Evolutionary conservation across 495 filamentous ascomycete genomes (phyloP).

Genomic region (Articulospora tetracladia): DNA sequence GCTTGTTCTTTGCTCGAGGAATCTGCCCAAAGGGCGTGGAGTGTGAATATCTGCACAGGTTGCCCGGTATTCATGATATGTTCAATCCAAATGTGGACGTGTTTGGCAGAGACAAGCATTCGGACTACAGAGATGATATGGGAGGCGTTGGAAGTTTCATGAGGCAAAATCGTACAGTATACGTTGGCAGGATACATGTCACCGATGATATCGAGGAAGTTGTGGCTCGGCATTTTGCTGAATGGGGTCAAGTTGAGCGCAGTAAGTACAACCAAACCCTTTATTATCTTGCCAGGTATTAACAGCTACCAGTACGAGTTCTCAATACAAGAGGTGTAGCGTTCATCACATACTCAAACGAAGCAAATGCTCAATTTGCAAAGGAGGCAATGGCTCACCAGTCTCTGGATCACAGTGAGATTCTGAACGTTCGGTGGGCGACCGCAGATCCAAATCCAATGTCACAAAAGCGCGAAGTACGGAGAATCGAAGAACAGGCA

Average conservation of each 20-base stretch:
- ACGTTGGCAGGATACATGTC: constrained; percentile 89
- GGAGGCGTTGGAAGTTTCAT: constrained; percentile 89
- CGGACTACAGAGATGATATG: constrained; percentile 93
- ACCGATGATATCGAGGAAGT: constrained; percentile 98
- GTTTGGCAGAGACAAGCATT: constrained; percentile 85
- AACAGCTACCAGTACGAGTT: constrained; percentile 54
- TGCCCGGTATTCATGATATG: constrained; percentile 77
- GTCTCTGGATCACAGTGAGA: constrained; percentile 79
- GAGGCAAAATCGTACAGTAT: constrained; percentile 88
- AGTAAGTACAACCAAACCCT: constrained; percentile 32
- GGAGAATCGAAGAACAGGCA: constrained; percentile 93
- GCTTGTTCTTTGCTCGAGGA: constrained; percentile 83
- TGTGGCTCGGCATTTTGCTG: constrained; percentile 87
- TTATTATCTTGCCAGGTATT: constrained; percentile 1
- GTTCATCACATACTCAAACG: constrained; percentile 85
- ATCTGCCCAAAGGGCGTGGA: constrained; percentile 82
- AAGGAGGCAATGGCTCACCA: constrained; percentile 91
- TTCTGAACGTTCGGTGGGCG: constrained; percentile 96
- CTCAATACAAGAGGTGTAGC: constrained; percentile 87
- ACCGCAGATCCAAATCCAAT: constrained; percentile 94
- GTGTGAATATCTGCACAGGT: constrained; percentile 90
- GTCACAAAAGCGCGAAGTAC: constrained; percentile 88
- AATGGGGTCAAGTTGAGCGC: constrained; percentile 90
- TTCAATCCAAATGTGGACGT: constrained; percentile 90
- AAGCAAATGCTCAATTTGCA: constrained; percentile 84